phyloP scores from a whole-genome alignment of 1,139 yeast species.

The Meyerozyma elateridarum region DNA sequence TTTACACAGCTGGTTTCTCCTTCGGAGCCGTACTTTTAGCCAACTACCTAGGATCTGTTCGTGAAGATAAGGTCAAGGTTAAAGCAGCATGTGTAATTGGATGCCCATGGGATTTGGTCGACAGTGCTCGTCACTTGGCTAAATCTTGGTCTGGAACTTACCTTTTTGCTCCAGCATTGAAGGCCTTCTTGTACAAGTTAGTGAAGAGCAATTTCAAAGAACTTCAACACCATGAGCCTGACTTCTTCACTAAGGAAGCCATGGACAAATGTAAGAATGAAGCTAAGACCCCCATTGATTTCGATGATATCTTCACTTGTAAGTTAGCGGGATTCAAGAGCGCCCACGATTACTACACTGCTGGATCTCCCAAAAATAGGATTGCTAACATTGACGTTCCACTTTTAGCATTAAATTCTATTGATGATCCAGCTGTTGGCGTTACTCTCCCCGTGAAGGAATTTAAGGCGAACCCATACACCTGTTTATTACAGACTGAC shows the following conservation, averaged over 20 bases:
- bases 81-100: slow-evolving; percentile 60
- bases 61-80: slow-evolving; percentile 35
- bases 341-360: slow-evolving; percentile 69
- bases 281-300: slow-evolving; percentile 43
- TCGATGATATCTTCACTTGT: slow-evolving; percentile 72
- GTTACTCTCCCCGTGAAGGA: slow-evolving; percentile 30
- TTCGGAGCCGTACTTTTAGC: slow-evolving; percentile 81
- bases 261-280: slow-evolving; percentile 28
- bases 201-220: slow-evolving; percentile 58
- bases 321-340: slow-evolving; percentile 67
- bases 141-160: slow-evolving; percentile 54
- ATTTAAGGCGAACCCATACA: slow-evolving; percentile 27
- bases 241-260: slow-evolving; percentile 28
- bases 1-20: slow-evolving; percentile 78
- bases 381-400: slow-evolving; percentile 60
- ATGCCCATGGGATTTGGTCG: slow-evolving; percentile 48
- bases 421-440: slow-evolving; percentile 83
- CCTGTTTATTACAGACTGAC: slow-evolving; percentile 37
- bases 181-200: slow-evolving; percentile 58
- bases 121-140: slow-evolving; percentile 48
- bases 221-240: slow-evolving; percentile 36
- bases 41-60: slow-evolving; percentile 60
- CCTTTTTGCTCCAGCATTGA: slow-evolving; percentile 63
- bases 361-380: slow-evolving; percentile 60
- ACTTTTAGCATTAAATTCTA: slow-evolving; percentile 59